Evolutionary conservation across 2,329 filamentous ascomycete species (phyloP), one percentile per base, ranked within the genome.

Genomic region (Colletotrichum incanum): DNA sequence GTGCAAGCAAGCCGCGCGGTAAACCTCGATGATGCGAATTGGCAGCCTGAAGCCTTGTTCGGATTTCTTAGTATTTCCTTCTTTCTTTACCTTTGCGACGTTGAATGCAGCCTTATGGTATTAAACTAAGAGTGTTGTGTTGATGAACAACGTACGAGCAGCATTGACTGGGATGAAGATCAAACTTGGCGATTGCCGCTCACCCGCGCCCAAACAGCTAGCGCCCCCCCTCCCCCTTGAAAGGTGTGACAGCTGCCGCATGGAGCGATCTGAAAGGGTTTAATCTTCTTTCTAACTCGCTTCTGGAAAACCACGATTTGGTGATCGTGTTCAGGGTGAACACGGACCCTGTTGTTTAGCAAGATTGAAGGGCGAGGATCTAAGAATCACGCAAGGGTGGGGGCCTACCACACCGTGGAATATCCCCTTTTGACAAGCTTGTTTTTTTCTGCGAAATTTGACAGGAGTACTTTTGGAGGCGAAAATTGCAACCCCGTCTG

Each of bases 281-380:
- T 37, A 56, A 56, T 28, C 28, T 37, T n/a, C 16, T 20, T 56
- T 16, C 31, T 28, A 23, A n/a, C 16, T 34, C 52, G 20, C 16
- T 28, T 55, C 52, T 39, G 8, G 28, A 28, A 31, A 28, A 20
- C 52, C 52, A 55, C 20, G 34, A 37, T 7, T 37, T 5, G 9
- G 7, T 58, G n/a, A 58, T 58, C 55, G 37, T 39, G 23, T 18
- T 41, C 55, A 2, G 39, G 55, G 59, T 12, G 41, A n/a, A 26
- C 59, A 39, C 47, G 23, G 61, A 16, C 23, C 18, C 31, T 31
- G 6, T 39, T 26, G 50, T 50, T 41, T 43, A 20, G 45, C 65
- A 49, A 64, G 12, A 60, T 60, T 55, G 49, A 49, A 60, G 55
- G 52, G 52, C 59, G 52, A 49, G 45, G 41, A 64, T 55, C 52